Evolutionary conservation across 2,329 filamentous ascomycete genomes (phyloP), one percentile per base, ranked within the genome.

Genomic region (Pseudopithomyces chartarum): DNA sequence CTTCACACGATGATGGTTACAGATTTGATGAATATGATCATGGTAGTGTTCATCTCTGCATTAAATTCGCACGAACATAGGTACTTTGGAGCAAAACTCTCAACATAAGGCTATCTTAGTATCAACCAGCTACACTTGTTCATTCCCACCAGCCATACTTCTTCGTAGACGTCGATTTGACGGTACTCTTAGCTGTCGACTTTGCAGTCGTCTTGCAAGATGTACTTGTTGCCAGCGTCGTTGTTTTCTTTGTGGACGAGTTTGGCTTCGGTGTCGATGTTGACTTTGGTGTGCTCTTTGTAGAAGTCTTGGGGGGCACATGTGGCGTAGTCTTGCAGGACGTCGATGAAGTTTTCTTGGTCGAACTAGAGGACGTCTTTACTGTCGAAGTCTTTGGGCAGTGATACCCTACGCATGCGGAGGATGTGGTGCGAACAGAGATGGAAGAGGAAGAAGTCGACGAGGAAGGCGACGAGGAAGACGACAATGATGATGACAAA

Each of bases 191-290:
- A 6, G 51, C 29, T 17, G 40, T 53, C 15, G 51, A 15, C 40
- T 53, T 53, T n/a, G 40, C 3, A 2, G 51, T 46, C 3, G 51
- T 53, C 39, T 33, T 52, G n/a, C 23, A 34, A n/a, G 50, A n/a
- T 12, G 46, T 26, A 1, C 10, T 49, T n/a, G 46, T 49, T 15
- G 36, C 38, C 17, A 49, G 19, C 10, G 46, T 49, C 32, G 44
- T 20, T 10, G 46, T 17, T n/a, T 38, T 49, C 12, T 49, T 49
- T 2, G 33, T 38, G 6, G 46, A 49, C 19, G 46, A 49, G 7
- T 7, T 46, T 2, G n/a, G 8, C 33, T 26, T 38, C 15, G 22
- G 13, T 8, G 22, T 29, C 20, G 43, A 29, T 8, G 22, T 29
- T 29, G 43, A 29, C 20, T 46, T 42, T 15, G 19, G n/a, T n/a